A percentile compares a stretch with the other conserved stretches of the same genome.
phyloP scores from a whole-genome alignment of 1,139 yeast species.

The Debaryomyces coudertii region DNA sequence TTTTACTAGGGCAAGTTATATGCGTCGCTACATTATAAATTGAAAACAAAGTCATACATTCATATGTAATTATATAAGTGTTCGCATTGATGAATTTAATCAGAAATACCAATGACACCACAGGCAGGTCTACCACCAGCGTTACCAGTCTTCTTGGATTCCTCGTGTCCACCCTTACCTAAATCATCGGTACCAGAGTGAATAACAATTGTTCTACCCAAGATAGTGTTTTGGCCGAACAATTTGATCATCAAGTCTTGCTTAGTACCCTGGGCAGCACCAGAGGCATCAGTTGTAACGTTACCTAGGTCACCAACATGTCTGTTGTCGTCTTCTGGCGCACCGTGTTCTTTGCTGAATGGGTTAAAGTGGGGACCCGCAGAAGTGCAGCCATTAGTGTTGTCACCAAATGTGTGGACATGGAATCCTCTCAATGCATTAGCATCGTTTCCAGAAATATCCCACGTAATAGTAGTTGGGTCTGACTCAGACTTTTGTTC shows the following conservation, averaged over 20 bases:
- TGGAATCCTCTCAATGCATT: slow-evolving; percentile 96
- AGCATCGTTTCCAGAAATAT: slow-evolving; percentile 83
- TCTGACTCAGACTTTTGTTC: slow-evolving; percentile 79
- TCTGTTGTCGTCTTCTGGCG: slow-evolving; percentile 85
- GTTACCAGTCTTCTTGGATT: slow-evolving; percentile 95
- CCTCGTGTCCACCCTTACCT: slow-evolving; percentile 94
- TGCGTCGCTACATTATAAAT: not conserved
- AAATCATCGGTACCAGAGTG: slow-evolving; percentile 95
- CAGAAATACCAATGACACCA: slow-evolving; percentile 91
- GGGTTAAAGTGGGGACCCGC: slow-evolving; percentile 99
- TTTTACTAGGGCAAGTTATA: not conserved
- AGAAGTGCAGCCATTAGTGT: slow-evolving; percentile 97
- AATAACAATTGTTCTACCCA: slow-evolving; percentile 96
- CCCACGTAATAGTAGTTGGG: slow-evolving; percentile 86
- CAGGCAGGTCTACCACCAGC: slow-evolving; percentile 99
- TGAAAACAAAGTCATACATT: slow-evolving; percentile 5
- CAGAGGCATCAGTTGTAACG: slow-evolving; percentile 80
- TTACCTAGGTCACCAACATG: slow-evolving; percentile 99
- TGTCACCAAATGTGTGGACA: slow-evolving; percentile 96
- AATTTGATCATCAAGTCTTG: slow-evolving; percentile 77
- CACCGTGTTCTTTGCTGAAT: slow-evolving; percentile 87
- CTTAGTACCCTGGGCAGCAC: slow-evolving; percentile 88
- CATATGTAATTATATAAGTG: not conserved
- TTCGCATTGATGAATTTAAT: slow-evolving; percentile 23
- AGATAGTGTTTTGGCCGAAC: slow-evolving; percentile 79